Conservation (phyloP, 805 yeast species). For the Nakazawaea sp. region DNA sequence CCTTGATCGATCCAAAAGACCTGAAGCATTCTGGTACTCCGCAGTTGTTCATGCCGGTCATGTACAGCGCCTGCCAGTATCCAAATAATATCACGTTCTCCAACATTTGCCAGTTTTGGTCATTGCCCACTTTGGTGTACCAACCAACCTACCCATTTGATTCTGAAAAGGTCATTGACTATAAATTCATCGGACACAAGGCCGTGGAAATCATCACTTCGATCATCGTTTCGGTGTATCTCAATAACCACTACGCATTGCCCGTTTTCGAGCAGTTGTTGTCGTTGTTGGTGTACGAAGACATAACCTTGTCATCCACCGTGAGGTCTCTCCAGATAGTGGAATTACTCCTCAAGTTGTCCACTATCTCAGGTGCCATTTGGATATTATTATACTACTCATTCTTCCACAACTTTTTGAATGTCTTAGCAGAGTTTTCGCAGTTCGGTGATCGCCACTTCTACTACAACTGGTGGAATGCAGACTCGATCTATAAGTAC, state of each 20-base stretch:
- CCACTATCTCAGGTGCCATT: slow-evolving; percentile 31
- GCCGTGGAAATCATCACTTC: slow-evolving; percentile 27
- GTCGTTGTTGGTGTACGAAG: slow-evolving; percentile 21
- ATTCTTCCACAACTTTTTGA: slow-evolving; percentile 33
- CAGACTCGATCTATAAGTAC: slow-evolving; percentile 38
- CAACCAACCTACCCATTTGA: slow-evolving; percentile 40
- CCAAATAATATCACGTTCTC: slow-evolving; percentile 30
- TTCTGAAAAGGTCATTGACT: slow-evolving; percentile 18
- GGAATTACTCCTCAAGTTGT: slow-evolving; percentile 30
- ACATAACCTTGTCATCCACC: slow-evolving; percentile 13
- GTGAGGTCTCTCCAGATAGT: slow-evolving; percentile 10
- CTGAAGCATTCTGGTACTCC: not conserved
- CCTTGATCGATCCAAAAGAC: not conserved
- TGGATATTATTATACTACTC: slow-evolving; percentile 37
- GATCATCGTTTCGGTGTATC: slow-evolving; percentile 25
- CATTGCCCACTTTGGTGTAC: slow-evolving; percentile 40
- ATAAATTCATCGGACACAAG: slow-evolving; percentile 24
- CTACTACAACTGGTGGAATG: slow-evolving; percentile 45
- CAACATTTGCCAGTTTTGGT: slow-evolving; percentile 32
- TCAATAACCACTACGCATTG: slow-evolving; percentile 32
- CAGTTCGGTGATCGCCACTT: slow-evolving; percentile 38
- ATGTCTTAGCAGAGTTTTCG: slow-evolving; percentile 35
- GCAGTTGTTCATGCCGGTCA: slow-evolving; percentile 20
- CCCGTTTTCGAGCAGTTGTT: slow-evolving; percentile 30
- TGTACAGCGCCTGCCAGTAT: slow-evolving; percentile 26